phyloP scores from a whole-genome alignment of 139 green algal species.

The Picochlorum sp. region DNA sequence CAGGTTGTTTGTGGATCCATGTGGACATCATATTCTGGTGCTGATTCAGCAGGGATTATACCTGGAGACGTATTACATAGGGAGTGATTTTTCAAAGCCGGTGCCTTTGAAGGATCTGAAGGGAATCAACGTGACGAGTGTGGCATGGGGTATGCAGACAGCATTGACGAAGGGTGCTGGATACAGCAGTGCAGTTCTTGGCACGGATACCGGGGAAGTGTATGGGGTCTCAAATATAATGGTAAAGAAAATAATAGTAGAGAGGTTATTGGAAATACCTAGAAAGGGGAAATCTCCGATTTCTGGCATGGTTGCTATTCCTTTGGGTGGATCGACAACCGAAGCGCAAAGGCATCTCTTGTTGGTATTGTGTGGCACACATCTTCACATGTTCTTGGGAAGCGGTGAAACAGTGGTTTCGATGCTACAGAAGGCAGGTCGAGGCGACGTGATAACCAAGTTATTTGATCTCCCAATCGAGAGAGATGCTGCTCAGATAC shows the following conservation, averaged over 20 bases:
- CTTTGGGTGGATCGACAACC: too few relatives aligned
- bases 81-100: constrained; percentile 36
- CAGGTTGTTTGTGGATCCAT: constrained; percentile 46
- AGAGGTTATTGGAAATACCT: constrained; percentile 21
- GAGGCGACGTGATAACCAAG: not conserved
- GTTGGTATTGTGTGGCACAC: constrained; percentile 44
- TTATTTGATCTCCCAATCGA: constrained; percentile 24
- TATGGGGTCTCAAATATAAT: constrained; percentile 26
- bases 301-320: constrained; percentile 12
- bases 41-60: constrained; percentile 17
- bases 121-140: constrained; percentile 36
- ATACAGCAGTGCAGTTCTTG: too few relatives aligned
- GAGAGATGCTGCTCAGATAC: constrained; percentile 16
- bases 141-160: constrained; percentile 38
- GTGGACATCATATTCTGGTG: constrained; percentile 45
- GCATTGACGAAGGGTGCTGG: too few relatives aligned
- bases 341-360: constrained; percentile 23
- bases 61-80: constrained; percentile 50
- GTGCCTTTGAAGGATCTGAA: constrained; percentile 45
- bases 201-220: too few relatives aligned
- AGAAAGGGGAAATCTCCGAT: constrained; percentile 14
- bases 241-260: constrained; percentile 39
- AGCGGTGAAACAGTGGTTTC: not conserved
- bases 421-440: constrained; percentile 22
- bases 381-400: constrained; percentile 50